A percentile compares a stretch with the other conserved stretches of the same genome.
Evolutionary conservation across 2,329 filamentous ascomycete genomes (phyloP).

Genomic region (Fusarium kyushuense): DNA sequence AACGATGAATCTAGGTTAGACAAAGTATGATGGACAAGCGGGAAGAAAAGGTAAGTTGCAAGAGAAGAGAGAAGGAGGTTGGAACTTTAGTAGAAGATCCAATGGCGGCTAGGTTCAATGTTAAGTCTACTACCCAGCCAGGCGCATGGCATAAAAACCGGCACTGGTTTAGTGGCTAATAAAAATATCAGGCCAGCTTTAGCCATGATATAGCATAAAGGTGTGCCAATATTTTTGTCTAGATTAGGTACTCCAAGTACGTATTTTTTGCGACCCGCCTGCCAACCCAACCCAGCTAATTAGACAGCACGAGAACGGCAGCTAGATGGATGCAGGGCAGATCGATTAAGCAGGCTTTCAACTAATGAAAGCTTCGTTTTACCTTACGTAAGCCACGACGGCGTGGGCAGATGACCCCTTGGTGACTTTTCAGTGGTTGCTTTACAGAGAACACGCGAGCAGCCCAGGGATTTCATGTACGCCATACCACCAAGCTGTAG

Average conservation of each 20-base stretch:
- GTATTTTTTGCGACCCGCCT: too few relatives aligned
- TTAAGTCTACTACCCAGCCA: slow-evolving; percentile 19
- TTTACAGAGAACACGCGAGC: slow-evolving; percentile 26
- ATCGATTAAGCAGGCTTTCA: slow-evolving; percentile 39
- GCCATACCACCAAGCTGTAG: slow-evolving; percentile 36
- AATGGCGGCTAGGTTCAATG: slow-evolving; percentile 12
- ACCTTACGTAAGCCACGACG: slow-evolving; percentile 22
- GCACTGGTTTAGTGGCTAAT: too few relatives aligned
- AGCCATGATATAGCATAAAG: too few relatives aligned
- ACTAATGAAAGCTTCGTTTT: slow-evolving; percentile 10
- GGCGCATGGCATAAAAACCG: too few relatives aligned
- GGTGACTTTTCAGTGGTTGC: slow-evolving; percentile 38
- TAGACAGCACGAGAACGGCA: slow-evolving; percentile 26
- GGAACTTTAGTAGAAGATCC: slow-evolving; percentile 1
- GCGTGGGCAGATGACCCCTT: slow-evolving; percentile 7
- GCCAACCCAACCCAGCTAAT: slow-evolving; percentile 34
- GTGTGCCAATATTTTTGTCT: too few relatives aligned
- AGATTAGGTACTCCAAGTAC: too few relatives aligned
- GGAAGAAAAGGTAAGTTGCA: slow-evolving; percentile 9
- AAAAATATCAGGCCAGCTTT: too few relatives aligned
- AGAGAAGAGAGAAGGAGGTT: slow-evolving; percentile 1
- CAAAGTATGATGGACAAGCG: slow-evolving; percentile 8
- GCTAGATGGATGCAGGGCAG: slow-evolving; percentile 46
- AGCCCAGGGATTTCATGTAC: slow-evolving; percentile 39
- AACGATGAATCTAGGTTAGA: neutral